Percentiles rank a stretch among this genome's conserved stretches.
Evolutionary conservation across 2,329 filamentous ascomycete species (phyloP).

Genomic region (Hymenoscyphus scutula): DNA sequence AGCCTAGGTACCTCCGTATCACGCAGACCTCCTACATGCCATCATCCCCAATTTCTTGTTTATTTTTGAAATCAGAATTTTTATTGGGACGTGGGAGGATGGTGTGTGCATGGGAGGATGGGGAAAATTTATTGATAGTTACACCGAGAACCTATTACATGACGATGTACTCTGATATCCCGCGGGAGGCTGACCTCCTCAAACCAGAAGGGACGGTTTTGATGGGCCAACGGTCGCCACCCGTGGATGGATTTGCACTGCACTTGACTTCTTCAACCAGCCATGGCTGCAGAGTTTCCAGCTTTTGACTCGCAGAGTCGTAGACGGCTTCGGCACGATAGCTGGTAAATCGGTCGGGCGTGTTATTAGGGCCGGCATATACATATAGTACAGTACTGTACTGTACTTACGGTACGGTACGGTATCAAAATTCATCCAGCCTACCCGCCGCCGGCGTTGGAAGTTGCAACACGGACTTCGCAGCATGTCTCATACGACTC

Average conservation of each 20-base stretch:
- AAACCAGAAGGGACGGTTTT: background rate
- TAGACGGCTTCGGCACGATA: background rate
- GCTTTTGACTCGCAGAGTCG: background rate
- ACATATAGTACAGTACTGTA: too few relatives aligned
- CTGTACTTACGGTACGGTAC: too few relatives aligned
- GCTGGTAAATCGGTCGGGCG: background rate
- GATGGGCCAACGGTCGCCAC: constrained; percentile 2
- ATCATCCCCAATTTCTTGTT: background rate
- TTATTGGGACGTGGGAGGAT: background rate
- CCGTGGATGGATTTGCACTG: background rate
- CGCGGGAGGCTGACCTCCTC: background rate
- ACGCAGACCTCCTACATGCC: background rate
- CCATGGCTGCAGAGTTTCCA: background rate
- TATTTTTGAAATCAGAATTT: background rate
- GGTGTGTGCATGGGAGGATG: background rate
- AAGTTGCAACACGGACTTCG: background rate
- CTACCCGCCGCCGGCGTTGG: background rate
- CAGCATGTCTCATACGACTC: background rate
- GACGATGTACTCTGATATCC: background rate
- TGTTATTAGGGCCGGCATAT: background rate
- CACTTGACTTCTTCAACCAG: background rate
- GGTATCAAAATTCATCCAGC: background rate
- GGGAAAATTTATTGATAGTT: background rate
- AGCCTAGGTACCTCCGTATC: background rate
- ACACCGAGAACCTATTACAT: constrained; percentile 1